These are phyloP conservation scores for Protomyces macrosporus DNA, from an alignment of 1,139 yeast species.

Conservation along the genomic window DNA sequence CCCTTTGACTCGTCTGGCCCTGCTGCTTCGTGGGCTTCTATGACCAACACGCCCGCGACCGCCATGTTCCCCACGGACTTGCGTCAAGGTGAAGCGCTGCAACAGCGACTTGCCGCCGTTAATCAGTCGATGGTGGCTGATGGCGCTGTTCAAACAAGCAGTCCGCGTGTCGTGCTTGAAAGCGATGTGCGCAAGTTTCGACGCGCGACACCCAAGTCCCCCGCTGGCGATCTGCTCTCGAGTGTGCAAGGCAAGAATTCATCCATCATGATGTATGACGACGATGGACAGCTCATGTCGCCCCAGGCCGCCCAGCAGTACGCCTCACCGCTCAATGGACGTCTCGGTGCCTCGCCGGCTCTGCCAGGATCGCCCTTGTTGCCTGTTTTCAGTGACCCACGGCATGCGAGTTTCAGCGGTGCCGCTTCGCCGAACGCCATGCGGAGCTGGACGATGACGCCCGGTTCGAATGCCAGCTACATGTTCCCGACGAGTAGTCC, in stretches of 20 bases:
- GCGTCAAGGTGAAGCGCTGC: conserved; percentile 31
- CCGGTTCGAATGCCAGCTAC: background rate
- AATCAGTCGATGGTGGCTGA: background rate
- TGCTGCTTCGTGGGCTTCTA: conserved; percentile 31
- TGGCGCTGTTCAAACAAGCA: conserved; percentile 23
- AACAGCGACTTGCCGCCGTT: conserved; percentile 39
- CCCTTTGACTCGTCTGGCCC: conserved; percentile 29
- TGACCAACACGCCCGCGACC: conserved; percentile 32
- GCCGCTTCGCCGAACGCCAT: conserved; percentile 4
- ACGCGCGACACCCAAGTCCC: conserved; percentile 28
- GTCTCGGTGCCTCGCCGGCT: conserved; percentile 1
- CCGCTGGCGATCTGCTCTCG: background rate
- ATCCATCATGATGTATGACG: conserved; percentile 29
- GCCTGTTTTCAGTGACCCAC: background rate
- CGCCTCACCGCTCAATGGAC: conserved; percentile 8
- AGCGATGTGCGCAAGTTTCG: conserved; percentile 37
- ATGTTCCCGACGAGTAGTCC: conserved; percentile 14
- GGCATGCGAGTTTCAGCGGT: background rate
- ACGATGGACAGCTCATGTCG: conserved; percentile 29
- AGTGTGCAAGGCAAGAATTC: background rate
- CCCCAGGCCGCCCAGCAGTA: conserved; percentile 12
- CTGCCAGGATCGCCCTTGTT: background rate
- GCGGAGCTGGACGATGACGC: conserved; percentile 6
- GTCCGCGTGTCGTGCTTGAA: conserved; percentile 32
- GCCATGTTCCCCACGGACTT: conserved; percentile 21